A percentile compares a stretch with the other conserved stretches of the same genome.
phyloP scores from a whole-genome alignment of 345 rosid species.

The Populus euphratica region DNA sequence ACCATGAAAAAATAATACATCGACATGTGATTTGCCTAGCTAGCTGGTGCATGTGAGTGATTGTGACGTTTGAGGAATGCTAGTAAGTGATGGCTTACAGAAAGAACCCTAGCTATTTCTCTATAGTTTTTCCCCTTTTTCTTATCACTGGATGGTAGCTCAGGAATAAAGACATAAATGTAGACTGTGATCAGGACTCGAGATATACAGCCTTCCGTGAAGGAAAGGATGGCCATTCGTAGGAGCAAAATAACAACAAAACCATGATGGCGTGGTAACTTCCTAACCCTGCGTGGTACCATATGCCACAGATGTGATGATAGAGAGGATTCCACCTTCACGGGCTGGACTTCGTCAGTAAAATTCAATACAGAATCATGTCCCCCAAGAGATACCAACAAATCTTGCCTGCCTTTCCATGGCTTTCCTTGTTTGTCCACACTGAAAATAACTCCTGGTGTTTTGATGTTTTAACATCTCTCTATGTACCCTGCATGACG shows the following conservation, averaged over 20 bases:
- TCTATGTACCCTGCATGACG: neutral
- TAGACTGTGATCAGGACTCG: neutral
- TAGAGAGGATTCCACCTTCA: conserved; percentile 19
- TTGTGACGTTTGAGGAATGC: conserved; percentile 28
- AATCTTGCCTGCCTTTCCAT: conserved; percentile 1
- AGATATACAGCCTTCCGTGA: neutral
- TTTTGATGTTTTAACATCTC: neutral
- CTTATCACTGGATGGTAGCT: conserved; percentile 7
- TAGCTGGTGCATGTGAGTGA: conserved; percentile 36
- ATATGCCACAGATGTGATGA: neutral
- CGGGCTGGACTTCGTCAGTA: conserved; percentile 6
- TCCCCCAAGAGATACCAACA: neutral
- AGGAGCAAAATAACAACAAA: neutral
- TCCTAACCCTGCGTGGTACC: neutral
- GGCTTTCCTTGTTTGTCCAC: conserved; percentile 5
- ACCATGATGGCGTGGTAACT: neutral
- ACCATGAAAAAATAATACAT: neutral
- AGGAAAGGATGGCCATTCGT: neutral
- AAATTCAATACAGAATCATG: neutral
- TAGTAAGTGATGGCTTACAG: conserved; percentile 8
- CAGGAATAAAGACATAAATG: neutral
- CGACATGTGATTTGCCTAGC: conserved; percentile 26
- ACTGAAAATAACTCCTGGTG: neutral
- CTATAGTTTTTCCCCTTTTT: neutral
- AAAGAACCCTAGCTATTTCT: neutral